These are phyloP conservation scores for Pilasporangium apinafurcum DNA, from an alignment of 352 stramenopile genomes.

Conservation along the genomic window DNA sequence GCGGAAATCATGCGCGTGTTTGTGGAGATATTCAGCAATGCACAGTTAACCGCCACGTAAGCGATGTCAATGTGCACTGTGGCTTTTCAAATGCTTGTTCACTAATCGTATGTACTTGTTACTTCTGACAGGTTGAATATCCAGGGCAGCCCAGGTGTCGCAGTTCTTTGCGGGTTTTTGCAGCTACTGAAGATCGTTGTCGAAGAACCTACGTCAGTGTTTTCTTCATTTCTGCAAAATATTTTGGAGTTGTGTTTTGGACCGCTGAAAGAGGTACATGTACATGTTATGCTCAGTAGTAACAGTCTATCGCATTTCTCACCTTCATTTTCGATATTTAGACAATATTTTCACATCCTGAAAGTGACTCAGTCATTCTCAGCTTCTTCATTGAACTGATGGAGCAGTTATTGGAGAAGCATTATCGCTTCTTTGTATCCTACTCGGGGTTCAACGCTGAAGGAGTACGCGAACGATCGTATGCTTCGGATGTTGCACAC, in stretches of 20 bases:
- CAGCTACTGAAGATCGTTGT: conserved; percentile 75
- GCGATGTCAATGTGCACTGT: conserved; percentile 4
- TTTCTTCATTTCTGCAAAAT: conserved; percentile 65
- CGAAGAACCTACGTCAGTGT: conserved; percentile 65
- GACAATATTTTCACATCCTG: conserved; percentile 63
- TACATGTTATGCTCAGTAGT: too few species aligned
- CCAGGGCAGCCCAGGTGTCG: conserved; percentile 52
- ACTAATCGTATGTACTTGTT: neutral
- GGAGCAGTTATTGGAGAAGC: conserved; percentile 73
- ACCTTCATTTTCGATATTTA: conserved; percentile 5
- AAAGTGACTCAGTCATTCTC: conserved; percentile 64
- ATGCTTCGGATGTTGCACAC: conserved; percentile 56
- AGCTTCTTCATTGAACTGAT: conserved; percentile 67
- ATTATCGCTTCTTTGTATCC: conserved; percentile 76
- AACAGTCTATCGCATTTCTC: too few species aligned
- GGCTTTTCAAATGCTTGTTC: neutral
- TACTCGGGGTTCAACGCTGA: conserved; percentile 33
- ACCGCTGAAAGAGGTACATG: conserved; percentile 61
- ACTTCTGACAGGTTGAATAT: conserved; percentile 35
- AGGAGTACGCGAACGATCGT: conserved; percentile 46
- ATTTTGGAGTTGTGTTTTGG: conserved; percentile 77
- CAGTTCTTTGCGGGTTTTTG: conserved; percentile 74
- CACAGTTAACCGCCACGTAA: conserved; percentile 64
- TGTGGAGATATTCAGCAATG: conserved; percentile 73
- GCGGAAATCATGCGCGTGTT: conserved; percentile 69